Conservation (phyloP, 345 rosid genomes). For the Toxicodendron radicans region DNA sequence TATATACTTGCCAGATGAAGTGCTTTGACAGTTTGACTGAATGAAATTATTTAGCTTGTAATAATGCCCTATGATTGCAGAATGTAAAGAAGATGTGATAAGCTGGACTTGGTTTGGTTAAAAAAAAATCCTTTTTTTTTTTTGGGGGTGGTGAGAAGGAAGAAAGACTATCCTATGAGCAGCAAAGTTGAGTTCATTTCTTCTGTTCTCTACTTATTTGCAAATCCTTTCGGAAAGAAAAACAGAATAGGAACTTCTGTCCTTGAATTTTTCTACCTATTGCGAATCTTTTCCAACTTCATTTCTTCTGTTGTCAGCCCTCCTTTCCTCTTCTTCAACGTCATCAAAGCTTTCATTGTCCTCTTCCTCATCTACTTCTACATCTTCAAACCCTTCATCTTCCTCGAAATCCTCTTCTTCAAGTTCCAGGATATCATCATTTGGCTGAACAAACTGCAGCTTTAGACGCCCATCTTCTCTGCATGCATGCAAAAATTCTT, state of each 20-base stretch:
- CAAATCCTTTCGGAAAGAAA: not conserved
- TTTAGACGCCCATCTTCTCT: slow-evolving; percentile 80
- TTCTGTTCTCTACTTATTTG: not conserved
- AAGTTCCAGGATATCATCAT: slow-evolving; percentile 45
- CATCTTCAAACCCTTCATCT: slow-evolving; percentile 25
- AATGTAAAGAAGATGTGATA: not conserved
- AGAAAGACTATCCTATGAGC: not conserved
- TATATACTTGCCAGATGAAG: no score
- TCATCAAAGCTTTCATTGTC: not conserved
- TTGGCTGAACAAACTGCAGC: slow-evolving; percentile 67
- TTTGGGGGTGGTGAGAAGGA: not conserved
- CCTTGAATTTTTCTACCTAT: not conserved
- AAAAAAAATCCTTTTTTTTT: not conserved
- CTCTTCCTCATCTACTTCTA: slow-evolving; percentile 19
- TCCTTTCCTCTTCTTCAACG: slow-evolving; percentile 10
- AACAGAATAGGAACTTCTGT: not conserved
- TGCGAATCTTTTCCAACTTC: not conserved
- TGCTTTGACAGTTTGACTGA: not conserved
- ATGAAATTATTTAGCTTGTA: not conserved
- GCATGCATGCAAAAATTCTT: slow-evolving; percentile 69
- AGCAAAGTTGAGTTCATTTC: slow-evolving; percentile 7
- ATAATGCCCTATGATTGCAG: not conserved
- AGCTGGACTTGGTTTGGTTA: not conserved
- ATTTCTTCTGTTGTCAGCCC: not conserved
- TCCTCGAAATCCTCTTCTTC: slow-evolving; percentile 24